phyloP scores from a whole-genome alignment of 1,284 basidiomycete genomes.

The Leccinum colubrinum region DNA sequence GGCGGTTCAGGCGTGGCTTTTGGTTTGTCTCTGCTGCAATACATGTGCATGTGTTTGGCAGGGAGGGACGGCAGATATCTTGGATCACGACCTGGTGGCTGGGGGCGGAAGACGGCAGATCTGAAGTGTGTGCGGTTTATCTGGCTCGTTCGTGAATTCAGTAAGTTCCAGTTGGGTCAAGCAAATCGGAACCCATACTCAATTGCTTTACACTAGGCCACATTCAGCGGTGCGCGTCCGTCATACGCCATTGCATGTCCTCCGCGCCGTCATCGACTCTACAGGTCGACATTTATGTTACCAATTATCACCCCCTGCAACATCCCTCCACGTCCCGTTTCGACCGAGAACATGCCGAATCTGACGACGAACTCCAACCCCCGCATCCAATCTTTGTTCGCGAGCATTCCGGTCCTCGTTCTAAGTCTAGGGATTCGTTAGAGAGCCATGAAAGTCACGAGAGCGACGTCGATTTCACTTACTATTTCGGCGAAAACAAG shows the following conservation, averaged over 20 bases:
- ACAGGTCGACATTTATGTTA: constrained; percentile 81
- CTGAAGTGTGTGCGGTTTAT: constrained; percentile 73
- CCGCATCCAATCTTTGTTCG: constrained; percentile 43
- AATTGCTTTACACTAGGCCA: constrained; percentile 51
- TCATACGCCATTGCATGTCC: constrained; percentile 65
- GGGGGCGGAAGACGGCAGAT: constrained; percentile 38
- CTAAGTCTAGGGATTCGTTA: constrained; percentile 30
- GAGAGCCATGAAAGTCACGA: constrained; percentile 36
- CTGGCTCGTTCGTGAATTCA: constrained; percentile 83
- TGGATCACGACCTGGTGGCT: constrained; percentile 43
- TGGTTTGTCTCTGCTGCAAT: constrained; percentile 71
- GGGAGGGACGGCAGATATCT: constrained; percentile 48
- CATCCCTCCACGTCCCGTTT: constrained; percentile 2
- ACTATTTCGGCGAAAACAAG: constrained; percentile 37
- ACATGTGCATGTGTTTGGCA: constrained; percentile 63
- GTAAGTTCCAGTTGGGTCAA: constrained; percentile 39
- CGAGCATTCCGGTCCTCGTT: constrained; percentile 4
- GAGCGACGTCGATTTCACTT: constrained; percentile 25
- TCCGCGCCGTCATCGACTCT: constrained; percentile 59
- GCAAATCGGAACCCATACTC: neutral
- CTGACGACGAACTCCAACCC: constrained; percentile 34
- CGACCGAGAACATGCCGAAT: neutral
- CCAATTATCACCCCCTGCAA: constrained; percentile 42
- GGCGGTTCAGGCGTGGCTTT: constrained; percentile 84
- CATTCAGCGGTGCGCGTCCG: constrained; percentile 78